These are phyloP conservation scores for Amanita muscaria DNA, from an alignment of 768 basidiomycete species.

Conservation along the genomic window DNA sequence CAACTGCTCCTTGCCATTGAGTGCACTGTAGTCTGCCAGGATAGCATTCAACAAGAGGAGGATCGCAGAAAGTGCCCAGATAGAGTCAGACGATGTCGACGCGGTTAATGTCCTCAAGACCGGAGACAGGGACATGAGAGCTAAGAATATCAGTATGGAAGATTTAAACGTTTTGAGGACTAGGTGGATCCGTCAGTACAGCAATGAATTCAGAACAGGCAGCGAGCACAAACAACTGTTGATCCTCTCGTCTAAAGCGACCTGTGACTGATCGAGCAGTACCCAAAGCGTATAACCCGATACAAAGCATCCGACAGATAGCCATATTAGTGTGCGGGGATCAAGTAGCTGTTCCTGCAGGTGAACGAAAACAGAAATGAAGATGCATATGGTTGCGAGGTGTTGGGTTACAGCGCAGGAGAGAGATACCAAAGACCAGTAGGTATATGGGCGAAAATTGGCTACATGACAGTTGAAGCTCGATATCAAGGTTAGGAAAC, in stretches of 20 bases:
- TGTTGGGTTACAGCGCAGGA: conserved; percentile 81
- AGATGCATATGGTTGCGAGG: conserved; percentile 69
- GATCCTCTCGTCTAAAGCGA: conserved; percentile 18
- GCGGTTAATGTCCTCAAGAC: conserved; percentile 88
- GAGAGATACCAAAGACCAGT: conserved; percentile 60
- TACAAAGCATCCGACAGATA: conserved; percentile 51
- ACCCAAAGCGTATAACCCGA: conserved; percentile 59
- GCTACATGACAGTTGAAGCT: conserved; percentile 33
- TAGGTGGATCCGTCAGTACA: conserved; percentile 19
- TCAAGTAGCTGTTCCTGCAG: conserved; percentile 58
- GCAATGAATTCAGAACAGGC: neutral
- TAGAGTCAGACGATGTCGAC: conserved; percentile 93
- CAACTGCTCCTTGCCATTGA: conserved; percentile 31
- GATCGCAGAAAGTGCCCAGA: conserved; percentile 88
- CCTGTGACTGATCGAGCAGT: conserved; percentile 30
- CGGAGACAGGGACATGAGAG: conserved; percentile 84
- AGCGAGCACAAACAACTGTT: conserved; percentile 22
- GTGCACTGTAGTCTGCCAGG: conserved; percentile 72
- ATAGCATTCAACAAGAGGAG: conserved; percentile 78
- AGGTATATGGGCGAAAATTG: conserved; percentile 73
- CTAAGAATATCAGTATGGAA: conserved; percentile 78
- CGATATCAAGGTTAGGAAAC: neutral
- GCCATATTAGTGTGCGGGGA: conserved; percentile 59
- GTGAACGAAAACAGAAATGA: conserved; percentile 71
- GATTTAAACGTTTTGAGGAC: conserved; percentile 71